Conservation (phyloP, 164 flowering plant species). For the Aristolochia fimbriata region DNA sequence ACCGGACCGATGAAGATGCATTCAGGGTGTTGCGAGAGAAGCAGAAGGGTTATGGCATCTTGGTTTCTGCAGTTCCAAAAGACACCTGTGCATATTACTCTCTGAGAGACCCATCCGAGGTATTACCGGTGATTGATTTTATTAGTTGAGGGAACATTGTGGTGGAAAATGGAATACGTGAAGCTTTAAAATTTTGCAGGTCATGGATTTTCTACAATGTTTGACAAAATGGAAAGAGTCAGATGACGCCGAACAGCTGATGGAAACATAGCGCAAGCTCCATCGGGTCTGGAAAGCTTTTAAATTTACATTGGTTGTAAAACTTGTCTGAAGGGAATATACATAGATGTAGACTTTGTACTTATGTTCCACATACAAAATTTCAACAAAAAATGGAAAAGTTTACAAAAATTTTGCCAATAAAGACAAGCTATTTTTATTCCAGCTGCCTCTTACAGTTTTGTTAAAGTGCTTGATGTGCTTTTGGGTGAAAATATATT, state of each 20-base stretch:
- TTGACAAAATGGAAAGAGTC: conserved; percentile 38
- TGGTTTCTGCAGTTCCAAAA: conserved; percentile 65
- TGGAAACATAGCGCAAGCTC: not conserved
- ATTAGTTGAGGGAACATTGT: not conserved
- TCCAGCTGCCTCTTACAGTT: too few species aligned
- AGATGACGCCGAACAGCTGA: conserved; percentile 9
- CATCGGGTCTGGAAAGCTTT: not conserved
- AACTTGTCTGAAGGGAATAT: too few species aligned
- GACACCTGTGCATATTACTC: conserved; percentile 66
- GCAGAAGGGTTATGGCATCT: conserved; percentile 51
- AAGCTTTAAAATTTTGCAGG: conserved; percentile 23
- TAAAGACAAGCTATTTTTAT: too few species aligned
- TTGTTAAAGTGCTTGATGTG: too few species aligned
- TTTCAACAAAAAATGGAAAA: too few species aligned
- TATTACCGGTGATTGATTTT: conserved; percentile 9
- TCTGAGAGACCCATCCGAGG: conserved; percentile 69
- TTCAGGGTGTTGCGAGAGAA: conserved; percentile 44
- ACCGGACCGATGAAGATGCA: conserved; percentile 71
- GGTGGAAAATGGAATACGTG: not conserved
- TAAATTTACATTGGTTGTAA: too few species aligned
- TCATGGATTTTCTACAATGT: conserved; percentile 62
- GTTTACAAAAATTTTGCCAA: too few species aligned
- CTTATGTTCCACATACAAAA: too few species aligned
- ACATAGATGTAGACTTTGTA: too few species aligned
- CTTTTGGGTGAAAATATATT: too few species aligned